These are phyloP conservation scores for Areca catechu DNA, from an alignment of 176 grass and related monocot species.

Conservation along the genomic window DNA sequence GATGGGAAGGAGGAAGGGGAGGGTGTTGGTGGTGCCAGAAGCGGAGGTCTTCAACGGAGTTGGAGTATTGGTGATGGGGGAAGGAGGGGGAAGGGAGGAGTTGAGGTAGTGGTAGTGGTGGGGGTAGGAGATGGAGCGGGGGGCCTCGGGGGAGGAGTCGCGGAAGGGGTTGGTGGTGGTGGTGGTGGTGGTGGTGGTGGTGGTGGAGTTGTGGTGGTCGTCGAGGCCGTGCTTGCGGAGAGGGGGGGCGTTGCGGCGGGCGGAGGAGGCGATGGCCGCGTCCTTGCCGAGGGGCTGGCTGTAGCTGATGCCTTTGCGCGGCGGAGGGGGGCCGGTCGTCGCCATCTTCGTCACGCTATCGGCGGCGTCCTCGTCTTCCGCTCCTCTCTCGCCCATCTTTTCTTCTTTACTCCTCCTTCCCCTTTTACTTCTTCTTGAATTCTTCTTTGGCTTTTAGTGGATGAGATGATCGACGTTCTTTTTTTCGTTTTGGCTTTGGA, in stretches of 20 bases:
- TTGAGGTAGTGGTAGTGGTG: neutral
- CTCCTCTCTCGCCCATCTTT: no score
- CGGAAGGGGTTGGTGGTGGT: neutral
- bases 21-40: no score
- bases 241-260: constrained; percentile 29
- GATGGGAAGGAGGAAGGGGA: no score
- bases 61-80: neutral
- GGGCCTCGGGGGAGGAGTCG: constrained; percentile 34
- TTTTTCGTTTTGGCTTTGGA: no score
- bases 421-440: no score
- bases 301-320: constrained; percentile 66
- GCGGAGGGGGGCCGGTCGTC: neutral
- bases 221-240: constrained; percentile 80
- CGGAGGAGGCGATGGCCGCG: constrained; percentile 18
- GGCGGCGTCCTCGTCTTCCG: no score
- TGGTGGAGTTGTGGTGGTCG: constrained; percentile 18
- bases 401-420: no score
- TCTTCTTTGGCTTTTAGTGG: no score
- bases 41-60: neutral
- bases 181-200: constrained; percentile 17
- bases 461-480: no score
- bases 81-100: constrained; percentile 1
- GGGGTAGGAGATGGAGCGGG: constrained; percentile 19
- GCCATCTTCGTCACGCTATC: no score
- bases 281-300: constrained; percentile 71